Evolutionary conservation across 129 eudicot genomes (phyloP).

Genomic region (Gnaphalium uliginosum): DNA sequence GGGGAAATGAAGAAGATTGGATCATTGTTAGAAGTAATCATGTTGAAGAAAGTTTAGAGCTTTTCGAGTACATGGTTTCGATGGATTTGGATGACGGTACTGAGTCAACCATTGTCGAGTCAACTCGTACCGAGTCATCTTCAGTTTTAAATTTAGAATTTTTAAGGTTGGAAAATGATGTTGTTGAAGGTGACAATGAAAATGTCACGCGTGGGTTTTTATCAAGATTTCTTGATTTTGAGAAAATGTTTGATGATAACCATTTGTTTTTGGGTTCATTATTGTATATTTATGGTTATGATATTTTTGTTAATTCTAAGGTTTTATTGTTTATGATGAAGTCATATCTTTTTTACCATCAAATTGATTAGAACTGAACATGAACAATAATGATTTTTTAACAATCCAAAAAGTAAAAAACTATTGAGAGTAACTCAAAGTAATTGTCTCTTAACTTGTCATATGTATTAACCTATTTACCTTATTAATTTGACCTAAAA

Average conservation of each 20-base stretch:
- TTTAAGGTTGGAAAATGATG: constrained; percentile 22
- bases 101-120: not conserved
- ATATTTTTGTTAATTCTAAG: not conserved
- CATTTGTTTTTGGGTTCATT: constrained; percentile 10
- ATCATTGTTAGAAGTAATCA: constrained; percentile 48
- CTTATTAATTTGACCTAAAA: too few species aligned
- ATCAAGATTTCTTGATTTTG: constrained; percentile 29
- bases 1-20: constrained; percentile 68
- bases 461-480: too few species aligned
- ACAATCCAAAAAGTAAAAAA: too few species aligned
- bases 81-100: not conserved
- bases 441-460: too few species aligned
- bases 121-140: not conserved
- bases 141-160: not conserved
- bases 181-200: constrained; percentile 14
- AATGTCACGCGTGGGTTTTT: constrained; percentile 23
- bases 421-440: too few species aligned
- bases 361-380: too few species aligned
- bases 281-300: not conserved
- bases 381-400: too few species aligned
- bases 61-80: constrained; percentile 1
- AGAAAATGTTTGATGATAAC: constrained; percentile 13
- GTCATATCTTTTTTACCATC: too few species aligned
- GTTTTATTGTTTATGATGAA: not conserved
- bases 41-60: constrained; percentile 27